Evolutionary conservation across 768 basidiomycete genomes (phyloP).

Genomic region (Baorangia bicolor): DNA sequence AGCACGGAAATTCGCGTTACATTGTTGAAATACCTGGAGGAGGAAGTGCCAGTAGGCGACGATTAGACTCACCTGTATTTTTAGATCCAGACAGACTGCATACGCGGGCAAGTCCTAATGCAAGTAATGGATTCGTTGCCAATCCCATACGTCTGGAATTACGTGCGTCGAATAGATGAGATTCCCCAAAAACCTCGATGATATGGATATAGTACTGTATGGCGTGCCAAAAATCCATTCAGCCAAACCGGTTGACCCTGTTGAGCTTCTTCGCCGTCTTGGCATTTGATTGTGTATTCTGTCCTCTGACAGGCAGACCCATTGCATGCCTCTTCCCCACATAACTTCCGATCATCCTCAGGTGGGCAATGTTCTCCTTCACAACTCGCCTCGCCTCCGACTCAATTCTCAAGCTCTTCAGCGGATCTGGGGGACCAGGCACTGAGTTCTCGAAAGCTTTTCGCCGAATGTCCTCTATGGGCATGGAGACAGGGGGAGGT

Average conservation of each 20-base stretch:
- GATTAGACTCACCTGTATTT: conserved; percentile 52
- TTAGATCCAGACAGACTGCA: conserved; percentile 3
- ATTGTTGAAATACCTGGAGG: conserved; percentile 89
- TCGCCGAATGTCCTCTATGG: conserved; percentile 29
- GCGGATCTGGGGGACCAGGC: conserved; percentile 51
- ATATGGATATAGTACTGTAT: conserved; percentile 13
- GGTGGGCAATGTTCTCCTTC: conserved; percentile 89
- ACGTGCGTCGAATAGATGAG: conserved; percentile 1
- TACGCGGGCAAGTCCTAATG: conserved; percentile 1
- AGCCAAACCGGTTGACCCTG: conserved; percentile 63
- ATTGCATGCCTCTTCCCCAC: conserved; percentile 92
- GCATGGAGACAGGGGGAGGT: conserved; percentile 44
- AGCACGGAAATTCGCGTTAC: conserved; percentile 91
- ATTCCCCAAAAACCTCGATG: not conserved
- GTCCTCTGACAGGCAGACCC: conserved; percentile 91
- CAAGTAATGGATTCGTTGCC: not conserved
- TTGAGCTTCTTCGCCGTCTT: conserved; percentile 91
- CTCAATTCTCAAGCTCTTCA: conserved; percentile 81
- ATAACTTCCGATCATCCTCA: conserved; percentile 92
- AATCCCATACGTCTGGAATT: not conserved
- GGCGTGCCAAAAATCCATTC: conserved; percentile 11
- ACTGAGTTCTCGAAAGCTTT: conserved; percentile 33
- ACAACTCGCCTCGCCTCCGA: conserved; percentile 79
- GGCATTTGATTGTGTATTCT: conserved; percentile 89
- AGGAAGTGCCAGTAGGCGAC: conserved; percentile 92